A percentile compares a stretch with the other conserved stretches of the same genome.
Evolutionary conservation across 2,329 filamentous ascomycete species (phyloP).

Genomic region (Reticulascus tulasneorum): DNA sequence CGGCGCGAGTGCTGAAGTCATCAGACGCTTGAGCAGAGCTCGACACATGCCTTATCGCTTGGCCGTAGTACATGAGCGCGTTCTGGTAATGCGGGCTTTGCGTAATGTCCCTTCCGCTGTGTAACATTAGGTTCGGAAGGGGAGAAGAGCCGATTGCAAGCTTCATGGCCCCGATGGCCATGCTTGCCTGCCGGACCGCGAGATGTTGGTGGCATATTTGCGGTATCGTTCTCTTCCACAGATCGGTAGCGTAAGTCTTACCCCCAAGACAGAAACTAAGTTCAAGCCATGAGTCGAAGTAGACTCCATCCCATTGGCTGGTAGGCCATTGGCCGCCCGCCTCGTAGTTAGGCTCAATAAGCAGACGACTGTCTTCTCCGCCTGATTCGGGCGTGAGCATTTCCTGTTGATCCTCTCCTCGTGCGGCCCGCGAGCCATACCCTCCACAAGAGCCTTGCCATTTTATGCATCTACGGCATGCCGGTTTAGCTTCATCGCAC

Average conservation of each 20-base stretch:
- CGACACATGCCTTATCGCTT: conserved; percentile 34
- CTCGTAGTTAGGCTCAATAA: conserved; percentile 30
- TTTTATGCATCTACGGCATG: conserved; percentile 37
- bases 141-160: conserved; percentile 30
- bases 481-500: conserved; percentile 38
- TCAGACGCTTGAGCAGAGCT: conserved; percentile 28
- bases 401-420: conserved; percentile 5
- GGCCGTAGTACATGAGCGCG: conserved; percentile 34
- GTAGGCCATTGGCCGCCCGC: conserved; percentile 30
- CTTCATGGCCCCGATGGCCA: conserved; percentile 8
- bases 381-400: too few relatives aligned
- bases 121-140: neutral
- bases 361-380: too few relatives aligned
- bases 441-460: conserved; percentile 30
- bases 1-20: conserved; percentile 32
- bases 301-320: conserved; percentile 27
- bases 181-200: conserved; percentile 25
- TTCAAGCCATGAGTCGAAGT: conserved; percentile 37
- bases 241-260: conserved; percentile 25
- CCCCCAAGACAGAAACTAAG: conserved; percentile 24
- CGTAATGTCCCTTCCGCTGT: neutral
- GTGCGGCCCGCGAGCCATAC: conserved; percentile 6
- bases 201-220: conserved; percentile 33
- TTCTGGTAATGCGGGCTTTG: conserved; percentile 26
- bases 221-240: conserved; percentile 29